Conservation (phyloP, 257 asterid species). For the Ballota nigra region DNA sequence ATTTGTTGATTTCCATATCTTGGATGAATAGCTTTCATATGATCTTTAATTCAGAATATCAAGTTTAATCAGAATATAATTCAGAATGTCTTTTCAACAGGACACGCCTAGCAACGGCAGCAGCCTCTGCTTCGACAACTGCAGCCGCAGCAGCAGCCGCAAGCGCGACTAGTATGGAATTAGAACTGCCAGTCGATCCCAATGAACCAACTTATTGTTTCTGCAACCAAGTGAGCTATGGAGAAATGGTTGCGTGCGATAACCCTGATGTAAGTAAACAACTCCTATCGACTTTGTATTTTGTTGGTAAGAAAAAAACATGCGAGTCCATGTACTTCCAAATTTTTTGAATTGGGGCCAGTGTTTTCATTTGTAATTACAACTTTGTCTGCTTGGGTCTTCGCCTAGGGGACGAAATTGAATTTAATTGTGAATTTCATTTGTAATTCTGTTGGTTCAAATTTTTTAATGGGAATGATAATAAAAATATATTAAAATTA, state of each 20-base stretch:
- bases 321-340: not conserved
- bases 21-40: not conserved
- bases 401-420: too few species aligned
- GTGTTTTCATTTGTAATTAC: not conserved
- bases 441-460: too few species aligned
- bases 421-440: too few species aligned
- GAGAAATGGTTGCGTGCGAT: constrained; percentile 99
- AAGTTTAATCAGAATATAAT: not conserved
- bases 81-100: constrained; percentile 35
- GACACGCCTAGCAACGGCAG: constrained; percentile 71
- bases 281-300: not conserved
- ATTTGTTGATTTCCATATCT: not conserved
- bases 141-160: constrained; percentile 47
- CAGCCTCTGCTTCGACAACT: constrained; percentile 46
- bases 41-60: not conserved
- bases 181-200: constrained; percentile 95
- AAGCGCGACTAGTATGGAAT: constrained; percentile 64
- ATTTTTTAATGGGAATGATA: too few species aligned
- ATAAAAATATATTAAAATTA: too few species aligned
- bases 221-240: constrained; percentile 99
- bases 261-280: constrained; percentile 68
- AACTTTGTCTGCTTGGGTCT: not conserved
- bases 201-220: constrained; percentile 94
- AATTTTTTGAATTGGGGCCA: not conserved
- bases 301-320: not conserved